Evolutionary conservation across 805 yeast species (phyloP), one percentile per base, ranked within the genome.

Genomic region (Candida oleophila): DNA sequence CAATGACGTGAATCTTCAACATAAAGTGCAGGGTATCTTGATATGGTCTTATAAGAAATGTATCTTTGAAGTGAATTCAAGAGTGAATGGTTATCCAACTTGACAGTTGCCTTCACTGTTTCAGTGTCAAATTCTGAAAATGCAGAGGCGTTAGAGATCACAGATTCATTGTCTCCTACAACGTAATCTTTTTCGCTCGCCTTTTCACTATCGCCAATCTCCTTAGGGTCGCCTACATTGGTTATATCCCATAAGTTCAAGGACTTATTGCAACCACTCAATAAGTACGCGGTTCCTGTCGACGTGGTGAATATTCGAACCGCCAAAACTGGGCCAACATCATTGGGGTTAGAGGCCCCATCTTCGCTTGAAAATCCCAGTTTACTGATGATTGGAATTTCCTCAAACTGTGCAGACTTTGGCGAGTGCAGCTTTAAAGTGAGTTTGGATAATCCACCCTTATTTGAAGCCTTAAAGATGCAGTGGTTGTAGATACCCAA

Each of bases 1-100:
- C 98, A 92, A 38, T 85, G 80, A 48, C 97, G 78, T 3, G 92
- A 85, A 36, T 90, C 95, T 50, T 83, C 87, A 59, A 89, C 74
- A 58, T 78, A 82, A 28, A 73, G 62, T n/a, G 80, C 79, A 1
- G 89, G 89, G 37, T 74, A 75, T 54, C 85, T 85, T 4, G 96
- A 87, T 9, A 94, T 87, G 0, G 97, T 89, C 53, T 78, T 81
- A 64, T 73, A 90, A 1, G 87, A 66, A 14, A 90, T 83, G 41
- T 87, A 69, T 34, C 77, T 77, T 9, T 75, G 69, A 44, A 92
- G 71, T 1, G 87, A 77, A 18, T 75, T 70, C 22, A 92, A 59
- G 76, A 92, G 73, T 22, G 79, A 73, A 47, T 87, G 89, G 50
- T 84, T 79, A 22, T 39, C 78, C 74, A 8, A 78, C 58, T 3